Base-by-base conservation (phyloP, 345 rosid species). In the Heritiera fomes region DNA sequence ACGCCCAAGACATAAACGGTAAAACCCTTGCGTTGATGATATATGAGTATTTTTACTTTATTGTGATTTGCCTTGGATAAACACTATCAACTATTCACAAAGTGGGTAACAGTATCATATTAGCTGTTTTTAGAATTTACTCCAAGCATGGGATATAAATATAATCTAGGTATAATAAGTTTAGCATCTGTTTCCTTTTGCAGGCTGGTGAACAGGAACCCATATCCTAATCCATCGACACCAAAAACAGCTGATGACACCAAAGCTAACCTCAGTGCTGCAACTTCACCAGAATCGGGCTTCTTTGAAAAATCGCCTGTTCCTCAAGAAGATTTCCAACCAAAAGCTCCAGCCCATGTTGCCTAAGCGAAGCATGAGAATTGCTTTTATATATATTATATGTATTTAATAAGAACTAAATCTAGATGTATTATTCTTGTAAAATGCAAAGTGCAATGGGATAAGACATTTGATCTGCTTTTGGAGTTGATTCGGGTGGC, bases 161-260 rank as follows among this genome's bases (percentile, higher is more conserved):
- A 58, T 58, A 38, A 47, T 75, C 8, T 2, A 60, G 76, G 38
- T 8, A 8, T 10, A 32, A 49, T 13, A 11, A 59, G 14, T 41
- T 18, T 60, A 6, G 43, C n/a, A 40, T 61, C 10, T 79, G 2
- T 71, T 53, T 15, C 71, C 32, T 23, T 32, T 20, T 78, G 82
- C 84, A 95, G 98, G 88, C 78, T 92, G 93, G 90, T 88, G 82
- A 91, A 82, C 90, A 93, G 85, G 88, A 87, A 67, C 71, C 97
- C 99, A 30, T 95, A 95, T 76, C 78, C 94, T 75, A 69, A 80
- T 76, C 75, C 88, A 64, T 52, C 79, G 9, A 85, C 68, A 77
- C 46, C 56, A 3, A 89, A 82, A 84, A 63, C 50, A 82, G 49
- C 80, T 49, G 91, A 84, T 45, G 82, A 83, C 77, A 75, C 77